phyloP scores from a whole-genome alignment of 305 asterid genomes.

The Solanum hybrid region DNA sequence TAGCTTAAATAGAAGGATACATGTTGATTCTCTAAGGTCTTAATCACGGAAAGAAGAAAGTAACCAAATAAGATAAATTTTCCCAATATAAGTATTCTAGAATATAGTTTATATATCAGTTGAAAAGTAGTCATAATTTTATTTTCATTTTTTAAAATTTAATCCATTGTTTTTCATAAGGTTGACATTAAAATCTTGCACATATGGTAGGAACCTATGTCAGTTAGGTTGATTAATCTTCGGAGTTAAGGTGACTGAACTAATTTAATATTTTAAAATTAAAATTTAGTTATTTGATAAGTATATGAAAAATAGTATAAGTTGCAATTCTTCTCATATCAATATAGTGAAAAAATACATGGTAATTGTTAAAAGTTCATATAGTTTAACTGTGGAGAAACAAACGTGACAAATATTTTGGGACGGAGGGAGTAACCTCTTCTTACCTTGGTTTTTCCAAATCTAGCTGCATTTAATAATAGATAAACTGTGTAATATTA shows the following conservation, averaged over 20 bases:
- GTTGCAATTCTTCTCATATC: not conserved
- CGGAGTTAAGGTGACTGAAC: not conserved
- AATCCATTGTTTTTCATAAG: not conserved
- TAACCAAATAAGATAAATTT: not conserved
- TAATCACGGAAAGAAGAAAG: not conserved
- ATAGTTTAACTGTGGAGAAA: not conserved
- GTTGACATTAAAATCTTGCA: not conserved
- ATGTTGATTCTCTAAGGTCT: not conserved
- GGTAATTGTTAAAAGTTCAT: not conserved
- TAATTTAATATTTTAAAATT: not conserved
- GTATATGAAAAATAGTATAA: not conserved
- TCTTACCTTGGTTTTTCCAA: not conserved
- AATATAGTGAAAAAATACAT: not conserved
- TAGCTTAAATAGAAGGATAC: not conserved
- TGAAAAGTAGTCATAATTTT: not conserved
- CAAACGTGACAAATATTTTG: not conserved
- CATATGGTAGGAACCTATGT: not conserved
- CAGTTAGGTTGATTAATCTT: not conserved
- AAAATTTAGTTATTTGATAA: not conserved
- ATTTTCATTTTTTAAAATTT: not conserved
- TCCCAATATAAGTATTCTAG: not conserved
- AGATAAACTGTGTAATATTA: not conserved
- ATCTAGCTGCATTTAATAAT: not conserved
- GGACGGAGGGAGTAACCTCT: not conserved
- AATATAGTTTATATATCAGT: not conserved